phyloP scores from a whole-genome alignment of 2,329 filamentous ascomycete genomes.

The Alternaria consortialis region DNA sequence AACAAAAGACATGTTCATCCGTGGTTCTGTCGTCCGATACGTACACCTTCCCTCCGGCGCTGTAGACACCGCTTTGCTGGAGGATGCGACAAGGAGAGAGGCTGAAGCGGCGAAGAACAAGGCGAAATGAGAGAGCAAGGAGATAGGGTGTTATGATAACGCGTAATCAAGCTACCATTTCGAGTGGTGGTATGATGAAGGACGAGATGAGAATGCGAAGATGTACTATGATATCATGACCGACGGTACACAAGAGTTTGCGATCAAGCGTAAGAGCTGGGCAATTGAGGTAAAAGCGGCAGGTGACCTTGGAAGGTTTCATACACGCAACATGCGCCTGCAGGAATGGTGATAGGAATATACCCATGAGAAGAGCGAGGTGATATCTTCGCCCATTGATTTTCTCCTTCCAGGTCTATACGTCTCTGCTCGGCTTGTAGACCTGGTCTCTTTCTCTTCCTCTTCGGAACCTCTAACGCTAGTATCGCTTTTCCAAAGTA shows the following conservation, averaged over 20 bases:
- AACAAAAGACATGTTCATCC: conserved; percentile 95
- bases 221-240: background rate
- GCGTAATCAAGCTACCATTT: background rate
- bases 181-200: background rate
- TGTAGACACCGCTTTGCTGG: conserved; percentile 85
- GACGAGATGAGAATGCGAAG: background rate
- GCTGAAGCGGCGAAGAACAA: conserved; percentile 50
- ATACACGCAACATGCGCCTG: background rate
- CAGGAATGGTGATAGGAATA: background rate
- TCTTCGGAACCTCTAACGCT: background rate
- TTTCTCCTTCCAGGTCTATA: background rate
- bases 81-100: conserved; percentile 74
- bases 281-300: background rate
- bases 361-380: background rate
- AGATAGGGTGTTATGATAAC: background rate
- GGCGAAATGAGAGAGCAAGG: conserved; percentile 39
- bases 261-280: background rate
- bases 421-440: background rate
- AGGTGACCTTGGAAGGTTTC: background rate
- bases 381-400: background rate
- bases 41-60: conserved; percentile 84
- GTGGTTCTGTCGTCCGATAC: conserved; percentile 91
- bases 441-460: background rate
- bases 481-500: background rate
- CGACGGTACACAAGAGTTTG: background rate